These are phyloP conservation scores for Debaryomyces subglobosus DNA, from an alignment of 1,139 yeast species.

Conservation along the genomic window DNA sequence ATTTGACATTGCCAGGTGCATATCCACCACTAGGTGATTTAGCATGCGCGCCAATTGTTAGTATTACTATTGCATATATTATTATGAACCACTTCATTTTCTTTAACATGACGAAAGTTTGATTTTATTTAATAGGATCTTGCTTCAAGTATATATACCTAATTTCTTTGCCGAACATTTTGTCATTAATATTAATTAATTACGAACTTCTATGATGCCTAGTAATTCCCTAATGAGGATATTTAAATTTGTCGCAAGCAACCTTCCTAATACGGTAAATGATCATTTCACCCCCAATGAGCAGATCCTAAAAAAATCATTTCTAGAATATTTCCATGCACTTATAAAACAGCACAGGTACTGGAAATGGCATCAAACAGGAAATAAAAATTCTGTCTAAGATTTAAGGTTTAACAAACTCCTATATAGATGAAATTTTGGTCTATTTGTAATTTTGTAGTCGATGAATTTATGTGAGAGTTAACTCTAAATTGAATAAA, in stretches of 20 bases:
- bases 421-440: too few species aligned
- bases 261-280: slow-evolving; percentile 2
- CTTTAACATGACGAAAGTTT: neutral
- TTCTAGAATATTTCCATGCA: neutral
- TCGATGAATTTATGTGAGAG: too few species aligned
- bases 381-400: neutral
- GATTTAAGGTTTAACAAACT: neutral
- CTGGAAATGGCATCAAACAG: neutral
- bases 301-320: neutral
- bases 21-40: slow-evolving; percentile 64
- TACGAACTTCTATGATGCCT: neutral
- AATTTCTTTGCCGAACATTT: neutral
- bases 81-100: slow-evolving; percentile 2
- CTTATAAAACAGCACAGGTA: neutral
- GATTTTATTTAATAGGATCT: too few species aligned
- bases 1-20: slow-evolving; percentile 63
- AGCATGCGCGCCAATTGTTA: slow-evolving; percentile 25
- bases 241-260: neutral
- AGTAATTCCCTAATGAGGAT: slow-evolving; percentile 1
- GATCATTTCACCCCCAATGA: neutral
- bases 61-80: neutral
- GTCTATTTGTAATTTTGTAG: too few species aligned
- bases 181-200: neutral
- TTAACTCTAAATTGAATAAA: neutral
- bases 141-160: neutral